Base-by-base conservation (phyloP, 1,284 basidiomycete genomes). In the Irpex sp. region DNA sequence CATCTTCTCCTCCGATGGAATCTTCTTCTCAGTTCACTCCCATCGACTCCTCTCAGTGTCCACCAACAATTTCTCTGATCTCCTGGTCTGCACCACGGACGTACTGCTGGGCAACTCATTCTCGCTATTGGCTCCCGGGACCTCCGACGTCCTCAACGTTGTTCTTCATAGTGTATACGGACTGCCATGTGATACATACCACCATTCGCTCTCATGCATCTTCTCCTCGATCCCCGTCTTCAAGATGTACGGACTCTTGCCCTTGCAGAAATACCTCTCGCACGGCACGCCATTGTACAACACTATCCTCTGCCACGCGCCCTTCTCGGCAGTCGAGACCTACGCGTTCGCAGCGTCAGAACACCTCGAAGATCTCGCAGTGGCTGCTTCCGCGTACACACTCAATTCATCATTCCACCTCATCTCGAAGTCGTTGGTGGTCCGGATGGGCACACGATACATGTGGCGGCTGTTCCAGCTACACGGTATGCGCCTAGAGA, bases 391-490 rank as follows among this genome's bases (percentile, higher is more conserved):
- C 43, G 65, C 71, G 9, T 73, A 75, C 61, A 75, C 78, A 15
- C 72, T 80, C 33, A 68, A 74, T 26, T 70, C 69, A 59, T 60
- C 72, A 43, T 68, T 79, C 33, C 63, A 72, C 2, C 57, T 61
- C 46, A 63, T 79, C 54, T 72, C 74, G 4, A 77, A 79, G 66
- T 74, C 69, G 39, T 63, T 74, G 36, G 76, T 72, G 11, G 51
- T 60, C n/a, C 68, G 65, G 54, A 79, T 80, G 66, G 78, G 78
- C 2, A 72, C 77, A 5, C 56, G 74, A 1, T 79, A 80, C 66
- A 71, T 80, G 59, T 76, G 75, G 66, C 75, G 77, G 39, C n/a
- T n/a, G n/a, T n/a, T n/a, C n/a, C n/a, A n/a, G n/a, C n/a, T n/a
- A n/a, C n/a, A n/a, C n/a, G n/a, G n/a, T n/a, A n/a, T n/a, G n/a